Evolutionary conservation across 805 yeast genomes (phyloP).

Genomic region (Hermanozyma aechmeae): DNA sequence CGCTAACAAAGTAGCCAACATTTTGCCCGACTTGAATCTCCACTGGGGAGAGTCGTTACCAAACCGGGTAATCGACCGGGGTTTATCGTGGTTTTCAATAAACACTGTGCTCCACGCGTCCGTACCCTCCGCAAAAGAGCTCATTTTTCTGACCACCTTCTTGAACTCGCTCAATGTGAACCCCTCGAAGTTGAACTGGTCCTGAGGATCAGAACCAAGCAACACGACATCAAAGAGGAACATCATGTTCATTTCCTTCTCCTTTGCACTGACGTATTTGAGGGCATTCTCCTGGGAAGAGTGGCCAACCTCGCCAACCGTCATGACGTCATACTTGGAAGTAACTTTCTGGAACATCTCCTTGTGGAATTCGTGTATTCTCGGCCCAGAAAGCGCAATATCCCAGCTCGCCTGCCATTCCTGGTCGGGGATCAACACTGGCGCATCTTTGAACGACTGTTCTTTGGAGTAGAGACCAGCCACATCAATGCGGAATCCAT

Average conservation of each 20-base stretch:
- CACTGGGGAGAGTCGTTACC: conserved; percentile 28
- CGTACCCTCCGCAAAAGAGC: conserved; percentile 34
- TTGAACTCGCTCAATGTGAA: conserved; percentile 34
- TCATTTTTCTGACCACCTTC: conserved; percentile 24
- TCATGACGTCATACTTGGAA: neutral
- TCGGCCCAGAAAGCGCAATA: neutral
- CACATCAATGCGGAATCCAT: neutral
- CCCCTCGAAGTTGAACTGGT: conserved; percentile 25
- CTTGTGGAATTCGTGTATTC: neutral
- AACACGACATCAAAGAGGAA: conserved; percentile 18
- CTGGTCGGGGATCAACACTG: neutral
- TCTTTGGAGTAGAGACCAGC: neutral
- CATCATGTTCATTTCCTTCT: neutral
- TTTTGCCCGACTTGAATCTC: conserved; percentile 35
- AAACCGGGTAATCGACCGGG: conserved; percentile 45
- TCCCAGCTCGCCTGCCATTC: neutral
- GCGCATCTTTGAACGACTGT: neutral
- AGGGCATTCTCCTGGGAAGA: conserved; percentile 32
- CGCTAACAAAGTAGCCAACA: conserved; percentile 35
- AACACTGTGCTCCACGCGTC: conserved; percentile 54
- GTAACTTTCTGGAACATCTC: neutral
- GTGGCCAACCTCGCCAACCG: conserved; percentile 10
- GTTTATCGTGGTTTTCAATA: conserved; percentile 53
- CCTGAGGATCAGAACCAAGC: conserved; percentile 27
- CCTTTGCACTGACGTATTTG: conserved; percentile 26